A percentile compares a stretch with the other conserved stretches of the same genome.
Conservation (phyloP, 2,329 filamentous ascomycete genomes). For the Venturia oleaginea region DNA sequence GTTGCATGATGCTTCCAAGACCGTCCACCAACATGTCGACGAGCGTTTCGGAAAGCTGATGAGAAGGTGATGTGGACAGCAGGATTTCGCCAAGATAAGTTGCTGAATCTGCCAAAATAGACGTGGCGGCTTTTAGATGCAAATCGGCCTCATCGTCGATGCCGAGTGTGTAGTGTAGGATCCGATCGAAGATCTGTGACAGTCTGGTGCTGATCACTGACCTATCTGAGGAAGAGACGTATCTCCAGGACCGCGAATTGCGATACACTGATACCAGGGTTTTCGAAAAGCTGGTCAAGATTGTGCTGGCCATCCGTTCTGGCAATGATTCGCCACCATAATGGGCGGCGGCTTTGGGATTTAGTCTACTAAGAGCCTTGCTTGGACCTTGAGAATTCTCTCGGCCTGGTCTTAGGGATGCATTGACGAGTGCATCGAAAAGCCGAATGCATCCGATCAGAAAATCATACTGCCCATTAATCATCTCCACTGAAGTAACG, state of each 20-base stretch:
- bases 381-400: conserved; percentile 54
- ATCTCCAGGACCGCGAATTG: conserved; percentile 79
- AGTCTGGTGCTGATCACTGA: conserved; percentile 60
- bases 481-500: conserved; percentile 73
- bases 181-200: conserved; percentile 58
- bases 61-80: conserved; percentile 58
- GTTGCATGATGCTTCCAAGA: conserved; percentile 24
- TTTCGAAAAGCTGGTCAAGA: conserved; percentile 63
- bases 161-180: conserved; percentile 65
- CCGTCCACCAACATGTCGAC: conserved; percentile 59
- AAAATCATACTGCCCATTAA: conserved; percentile 67
- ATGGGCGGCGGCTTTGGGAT: conserved; percentile 15
- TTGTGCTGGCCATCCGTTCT: conserved; percentile 64
- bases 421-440: conserved; percentile 67
- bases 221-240: conserved; percentile 58
- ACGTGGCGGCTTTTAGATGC: conserved; percentile 42
- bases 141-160: conserved; percentile 52
- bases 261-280: conserved; percentile 76
- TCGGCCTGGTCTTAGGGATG: conserved; percentile 55
- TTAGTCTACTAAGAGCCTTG: conserved; percentile 37
- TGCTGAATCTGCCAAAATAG: conserved; percentile 62
- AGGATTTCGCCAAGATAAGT: conserved; percentile 70
- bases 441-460: conserved; percentile 64
- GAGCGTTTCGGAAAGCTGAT: conserved; percentile 68
- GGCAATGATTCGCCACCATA: conserved; percentile 57